A percentile compares a stretch with the other conserved stretches of the same genome.
These are phyloP conservation scores for Chaetomium sp. DNA, from an alignment of 2,329 filamentous ascomycete genomes.

Conservation along the genomic window DNA sequence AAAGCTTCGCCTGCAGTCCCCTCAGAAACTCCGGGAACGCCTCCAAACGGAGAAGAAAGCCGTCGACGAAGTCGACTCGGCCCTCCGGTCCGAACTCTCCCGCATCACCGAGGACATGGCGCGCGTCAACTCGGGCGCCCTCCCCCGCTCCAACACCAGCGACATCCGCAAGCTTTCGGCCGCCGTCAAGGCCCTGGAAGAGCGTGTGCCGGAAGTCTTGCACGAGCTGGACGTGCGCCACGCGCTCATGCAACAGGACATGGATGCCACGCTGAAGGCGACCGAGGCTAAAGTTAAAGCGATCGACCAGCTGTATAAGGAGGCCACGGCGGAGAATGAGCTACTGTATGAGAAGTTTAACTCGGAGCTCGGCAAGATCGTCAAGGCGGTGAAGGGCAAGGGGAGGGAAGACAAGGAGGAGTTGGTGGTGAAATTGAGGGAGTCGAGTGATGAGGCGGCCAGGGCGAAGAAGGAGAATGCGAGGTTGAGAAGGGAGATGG, in stretches of 20 bases:
- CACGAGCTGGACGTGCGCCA: constrained; percentile 56
- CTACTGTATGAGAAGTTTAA: constrained; percentile 89
- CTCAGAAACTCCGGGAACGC: constrained; percentile 75
- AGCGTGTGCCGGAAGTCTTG: constrained; percentile 54
- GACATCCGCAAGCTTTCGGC: constrained; percentile 47
- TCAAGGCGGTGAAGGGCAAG: constrained; percentile 65
- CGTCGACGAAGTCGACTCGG: constrained; percentile 62
- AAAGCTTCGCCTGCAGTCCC: constrained; percentile 62
- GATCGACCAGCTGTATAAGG: constrained; percentile 83
- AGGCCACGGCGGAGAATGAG: constrained; percentile 85
- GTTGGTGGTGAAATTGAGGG: constrained; percentile 62
- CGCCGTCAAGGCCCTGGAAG: constrained; percentile 61
- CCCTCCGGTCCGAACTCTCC: constrained; percentile 67
- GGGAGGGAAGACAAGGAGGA: constrained; percentile 75
- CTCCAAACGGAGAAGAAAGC: constrained; percentile 74
- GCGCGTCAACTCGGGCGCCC: constrained; percentile 38
- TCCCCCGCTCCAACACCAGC: constrained; percentile 31
- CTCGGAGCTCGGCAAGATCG: constrained; percentile 76
- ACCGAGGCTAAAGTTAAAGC: constrained; percentile 73
- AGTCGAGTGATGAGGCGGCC: constrained; percentile 69
- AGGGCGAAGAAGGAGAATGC: constrained; percentile 80
- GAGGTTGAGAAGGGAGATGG: constrained; percentile 73
- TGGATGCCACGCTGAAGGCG: constrained; percentile 64
- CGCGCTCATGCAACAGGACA: constrained; percentile 58
- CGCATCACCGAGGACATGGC: constrained; percentile 78